Evolutionary conservation across 495 filamentous ascomycete genomes (phyloP).

Genomic region (Penicillium daleae): DNA sequence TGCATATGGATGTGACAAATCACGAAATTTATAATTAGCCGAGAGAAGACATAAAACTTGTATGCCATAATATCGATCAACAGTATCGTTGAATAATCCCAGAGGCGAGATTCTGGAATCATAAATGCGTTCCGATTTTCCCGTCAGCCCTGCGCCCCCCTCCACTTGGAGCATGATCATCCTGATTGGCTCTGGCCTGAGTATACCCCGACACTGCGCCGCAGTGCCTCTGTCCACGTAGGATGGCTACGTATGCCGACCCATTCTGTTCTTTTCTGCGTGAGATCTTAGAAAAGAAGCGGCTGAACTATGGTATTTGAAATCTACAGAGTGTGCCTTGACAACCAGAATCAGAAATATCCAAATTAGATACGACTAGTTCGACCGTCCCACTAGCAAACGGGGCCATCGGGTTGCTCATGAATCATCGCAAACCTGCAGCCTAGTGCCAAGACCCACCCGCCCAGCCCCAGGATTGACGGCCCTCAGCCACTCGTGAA

Average conservation of each 20-base stretch:
- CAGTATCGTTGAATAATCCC: not conserved
- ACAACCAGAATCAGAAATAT: not conserved
- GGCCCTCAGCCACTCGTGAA: slow-evolving; percentile 6
- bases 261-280: not conserved
- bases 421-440: slow-evolving; percentile 29
- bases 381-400: not conserved
- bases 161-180: slow-evolving; percentile 6
- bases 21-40: not conserved
- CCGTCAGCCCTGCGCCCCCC: slow-evolving; percentile 18
- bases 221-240: slow-evolving; percentile 1
- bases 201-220: slow-evolving; percentile 17
- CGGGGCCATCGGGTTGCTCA: no score
- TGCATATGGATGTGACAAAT: no score
- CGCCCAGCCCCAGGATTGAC: slow-evolving; percentile 19
- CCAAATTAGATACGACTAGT: not conserved
- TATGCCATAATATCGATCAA: not conserved
- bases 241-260: slow-evolving; percentile 2
- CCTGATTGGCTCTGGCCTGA: slow-evolving; percentile 15
- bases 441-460: slow-evolving; percentile 25
- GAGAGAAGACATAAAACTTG: not conserved
- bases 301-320: not conserved
- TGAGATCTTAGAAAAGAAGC: not conserved
- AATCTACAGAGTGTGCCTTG: not conserved
- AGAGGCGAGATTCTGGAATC: no score
- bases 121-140: not conserved